Base-by-base conservation (phyloP, 2,329 filamentous ascomycete genomes). In the Phyllosticta citribraziliensis region DNA sequence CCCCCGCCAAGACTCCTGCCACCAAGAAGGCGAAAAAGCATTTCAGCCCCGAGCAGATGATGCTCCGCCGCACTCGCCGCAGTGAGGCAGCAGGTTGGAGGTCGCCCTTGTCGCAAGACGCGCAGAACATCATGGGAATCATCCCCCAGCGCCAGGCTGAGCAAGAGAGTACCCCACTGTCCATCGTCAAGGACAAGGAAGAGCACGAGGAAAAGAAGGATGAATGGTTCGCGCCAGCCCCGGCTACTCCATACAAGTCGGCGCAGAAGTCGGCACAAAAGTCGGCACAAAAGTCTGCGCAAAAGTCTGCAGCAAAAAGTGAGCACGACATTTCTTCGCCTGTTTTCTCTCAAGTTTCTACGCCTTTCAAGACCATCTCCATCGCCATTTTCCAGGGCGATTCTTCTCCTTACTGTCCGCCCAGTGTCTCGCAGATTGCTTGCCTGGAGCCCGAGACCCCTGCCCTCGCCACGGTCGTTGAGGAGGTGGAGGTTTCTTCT, bases 91-190 rank as follows among this genome's bases (percentile, higher is more conserved):
- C 17, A n/a, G 54, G 12, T 14, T 50, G 54, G 52, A 17, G 12
- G 54, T 50, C 20, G 59, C 54, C 50, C 27, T 53, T 10, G 30
- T 61, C 55, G 25, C 54, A 8, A 27, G 54, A 12, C 30, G 40
- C 20, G 17, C 50, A 61, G 9, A 56, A 55, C 22, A 9, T 56
- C 25, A 55, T 52, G 17, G 19, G 22, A 11, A 30, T 52, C 14
- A 5, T 24, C 14, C 59, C 53, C 19, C 20, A 57, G 14, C n/a
- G 19, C 30, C 19, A 35, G 50, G 20, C 35, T 35, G 20, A 60
- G 52, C 52, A 60, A 55, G 58, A 52, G 50, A 55, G 50, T 4
- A 61, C 59, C 6, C 59, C 59, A 0, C 27, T 61, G n/a, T 53
- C 50, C 22, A 57, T 61, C 6, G 55, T 61, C 30, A 14, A 51